Conservation (phyloP, 345 rosid genomes). For the Passiflora organensis region DNA sequence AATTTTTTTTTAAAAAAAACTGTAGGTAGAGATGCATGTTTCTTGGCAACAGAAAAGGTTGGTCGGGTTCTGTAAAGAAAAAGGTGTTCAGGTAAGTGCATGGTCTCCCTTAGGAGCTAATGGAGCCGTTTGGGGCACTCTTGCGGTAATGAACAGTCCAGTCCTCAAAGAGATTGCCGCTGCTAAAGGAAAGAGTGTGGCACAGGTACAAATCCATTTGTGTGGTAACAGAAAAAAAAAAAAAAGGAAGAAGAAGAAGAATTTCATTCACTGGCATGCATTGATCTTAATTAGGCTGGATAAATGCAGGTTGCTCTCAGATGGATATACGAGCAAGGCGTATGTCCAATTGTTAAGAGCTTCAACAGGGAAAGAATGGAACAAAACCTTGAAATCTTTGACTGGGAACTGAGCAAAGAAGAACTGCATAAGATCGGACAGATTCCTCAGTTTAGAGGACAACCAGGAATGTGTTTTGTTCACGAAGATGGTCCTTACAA, state of each 20-base stretch:
- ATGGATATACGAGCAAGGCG: conserved; percentile 32
- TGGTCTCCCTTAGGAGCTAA: conserved; percentile 33
- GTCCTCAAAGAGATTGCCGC: conserved; percentile 30
- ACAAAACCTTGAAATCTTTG: conserved; percentile 19
- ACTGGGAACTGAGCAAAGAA: conserved; percentile 23
- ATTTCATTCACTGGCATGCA: background rate
- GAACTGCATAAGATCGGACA: conserved; percentile 14
- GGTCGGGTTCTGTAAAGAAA: conserved; percentile 22
- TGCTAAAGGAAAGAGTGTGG: conserved; percentile 22
- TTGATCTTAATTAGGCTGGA: background rate
- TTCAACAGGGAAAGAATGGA: conserved; percentile 26
- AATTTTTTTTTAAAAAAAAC: background rate
- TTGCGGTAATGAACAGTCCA: conserved; percentile 23
- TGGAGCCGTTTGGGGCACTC: conserved; percentile 35
- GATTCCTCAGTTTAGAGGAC: conserved; percentile 24
- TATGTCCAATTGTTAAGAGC: conserved; percentile 23
- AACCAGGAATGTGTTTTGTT: background rate
- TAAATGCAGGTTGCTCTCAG: conserved; percentile 20
- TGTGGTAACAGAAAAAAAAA: no score
- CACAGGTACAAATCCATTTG: conserved; percentile 30
- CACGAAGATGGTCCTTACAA: conserved; percentile 19
- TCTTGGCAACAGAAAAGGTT: conserved; percentile 35
- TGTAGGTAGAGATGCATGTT: conserved; percentile 36
- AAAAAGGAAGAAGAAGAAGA: no score
- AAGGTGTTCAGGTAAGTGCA: conserved; percentile 26